Base-by-base conservation (phyloP, 2,329 filamentous ascomycete genomes). In the Sporothrix pallida region DNA sequence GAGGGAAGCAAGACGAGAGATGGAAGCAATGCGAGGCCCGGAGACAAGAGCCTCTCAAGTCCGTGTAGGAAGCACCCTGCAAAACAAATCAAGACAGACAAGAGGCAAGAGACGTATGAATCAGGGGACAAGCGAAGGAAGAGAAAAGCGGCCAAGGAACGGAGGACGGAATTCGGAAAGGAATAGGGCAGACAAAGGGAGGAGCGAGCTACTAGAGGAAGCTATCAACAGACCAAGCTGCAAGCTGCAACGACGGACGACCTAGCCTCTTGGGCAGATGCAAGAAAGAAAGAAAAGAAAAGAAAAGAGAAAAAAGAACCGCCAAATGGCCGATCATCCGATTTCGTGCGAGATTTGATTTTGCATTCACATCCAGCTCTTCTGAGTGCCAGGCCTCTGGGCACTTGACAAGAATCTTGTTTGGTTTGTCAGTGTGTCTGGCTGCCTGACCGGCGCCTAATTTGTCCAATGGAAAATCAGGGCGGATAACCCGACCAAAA, bases 381-480 rank as follows among this genome's bases (percentile, higher is more conserved):
- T 37, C 31, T 37, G 31, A 37, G 31, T 37, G 23, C 23, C 23
- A 26, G 23, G 23, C 23, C 23, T 37, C 31, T 37, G 31, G 31
- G 31, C 31, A 37, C 31, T 37, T 37, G 31, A 37, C 31, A 37
- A 37, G 31, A 37, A 7, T 37, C 5, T 37, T 37, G 31, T 7
- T 37, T 37, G 31, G 31, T 37, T 37, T 37, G 31, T 37, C 2
- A 37, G 31, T 37, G 31, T 37, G 31, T 7, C 31, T 37, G 26
- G 58, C 26, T 13, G 15, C n/a, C 17, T 26, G 48, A 44, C 50
- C n/a, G 68, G 68, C 68, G 68, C 52, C 68, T 70, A 70, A 54
- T 70, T 20, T 20, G 10, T 31, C 68, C 68, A 70, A 70, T 70
- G 68, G 68, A 60, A 42, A 5, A 3, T 1, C n/a, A 4, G 37